These are phyloP conservation scores for Harrya chromipes DNA, from an alignment of 768 basidiomycete genomes.

Conservation along the genomic window DNA sequence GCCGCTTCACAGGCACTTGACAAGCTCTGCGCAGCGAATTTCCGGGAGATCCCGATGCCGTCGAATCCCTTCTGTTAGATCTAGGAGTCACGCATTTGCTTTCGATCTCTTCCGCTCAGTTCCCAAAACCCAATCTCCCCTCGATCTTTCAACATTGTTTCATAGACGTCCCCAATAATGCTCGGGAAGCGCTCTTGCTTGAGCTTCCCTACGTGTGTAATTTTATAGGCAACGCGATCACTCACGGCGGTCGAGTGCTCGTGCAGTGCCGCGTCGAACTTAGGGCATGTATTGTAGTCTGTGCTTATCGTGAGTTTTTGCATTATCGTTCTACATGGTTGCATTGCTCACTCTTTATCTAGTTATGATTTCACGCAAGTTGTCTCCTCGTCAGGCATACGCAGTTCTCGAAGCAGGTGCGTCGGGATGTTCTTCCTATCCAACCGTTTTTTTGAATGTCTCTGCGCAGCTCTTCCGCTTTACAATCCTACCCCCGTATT, in stretches of 20 bases:
- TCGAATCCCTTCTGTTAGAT: conserved; percentile 48
- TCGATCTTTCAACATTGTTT: conserved; percentile 38
- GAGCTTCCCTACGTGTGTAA: conserved; percentile 44
- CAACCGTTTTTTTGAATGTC: neutral
- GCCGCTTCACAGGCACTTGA: neutral
- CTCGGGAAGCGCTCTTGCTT: conserved; percentile 41
- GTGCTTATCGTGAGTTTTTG: conserved; percentile 46
- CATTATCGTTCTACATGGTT: neutral
- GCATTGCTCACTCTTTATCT: conserved; percentile 1
- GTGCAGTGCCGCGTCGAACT: conserved; percentile 54
- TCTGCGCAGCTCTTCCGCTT: conserved; percentile 45
- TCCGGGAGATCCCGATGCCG: conserved; percentile 49
- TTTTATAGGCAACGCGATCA: conserved; percentile 44
- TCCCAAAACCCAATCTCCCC: conserved; percentile 32
- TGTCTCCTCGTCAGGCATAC: conserved; percentile 40
- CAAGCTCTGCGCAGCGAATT: conserved; percentile 43
- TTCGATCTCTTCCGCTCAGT: conserved; percentile 51
- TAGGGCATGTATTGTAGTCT: conserved; percentile 50
- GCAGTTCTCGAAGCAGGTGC: conserved; percentile 43
- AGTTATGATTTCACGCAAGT: conserved; percentile 48
- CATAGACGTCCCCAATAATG: conserved; percentile 39
- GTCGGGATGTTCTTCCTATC: neutral
- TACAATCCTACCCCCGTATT: conserved; percentile 50
- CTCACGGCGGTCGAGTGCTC: conserved; percentile 44
- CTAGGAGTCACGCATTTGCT: conserved; percentile 53